These are phyloP conservation scores for Colletotrichum abscissum DNA, from an alignment of 2,329 filamentous ascomycete species.

Conservation along the genomic window DNA sequence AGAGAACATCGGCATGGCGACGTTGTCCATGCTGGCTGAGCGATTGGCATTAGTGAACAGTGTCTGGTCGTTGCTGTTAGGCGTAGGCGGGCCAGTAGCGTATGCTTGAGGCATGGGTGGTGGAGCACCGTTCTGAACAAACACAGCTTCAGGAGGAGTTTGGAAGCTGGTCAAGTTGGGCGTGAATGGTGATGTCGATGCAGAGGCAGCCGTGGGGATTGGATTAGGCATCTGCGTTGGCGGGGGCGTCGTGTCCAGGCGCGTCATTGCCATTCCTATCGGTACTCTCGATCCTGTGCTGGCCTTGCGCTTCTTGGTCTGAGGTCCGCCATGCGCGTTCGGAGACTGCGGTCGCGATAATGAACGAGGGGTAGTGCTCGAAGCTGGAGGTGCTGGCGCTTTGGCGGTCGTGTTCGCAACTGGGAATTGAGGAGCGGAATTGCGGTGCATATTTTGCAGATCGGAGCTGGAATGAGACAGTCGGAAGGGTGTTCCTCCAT, in stretches of 20 bases:
- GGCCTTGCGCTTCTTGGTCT: conserved; percentile 84
- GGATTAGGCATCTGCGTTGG: conserved; percentile 51
- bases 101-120: conserved; percentile 45
- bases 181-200: conserved; percentile 65
- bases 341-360: conserved; percentile 82
- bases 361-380: conserved; percentile 25
- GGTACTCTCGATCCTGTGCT: conserved; percentile 77
- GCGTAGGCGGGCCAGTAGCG: conserved; percentile 72
- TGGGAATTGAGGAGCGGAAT: conserved; percentile 50
- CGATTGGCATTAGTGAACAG: conserved; percentile 68
- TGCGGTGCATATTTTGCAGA: conserved; percentile 67
- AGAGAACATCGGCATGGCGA: conserved; percentile 75
- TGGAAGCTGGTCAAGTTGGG: conserved; percentile 58
- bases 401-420: conserved; percentile 45
- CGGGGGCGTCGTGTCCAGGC: conserved; percentile 71
- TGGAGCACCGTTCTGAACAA: conserved; percentile 38
- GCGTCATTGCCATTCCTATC: conserved; percentile 83
- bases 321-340: conserved; percentile 70
- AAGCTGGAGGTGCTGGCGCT: conserved; percentile 20
- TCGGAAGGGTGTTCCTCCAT: conserved; percentile 57
- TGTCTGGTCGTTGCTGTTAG: conserved; percentile 71
- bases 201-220: conserved; percentile 51
- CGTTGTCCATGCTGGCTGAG: conserved; percentile 73
- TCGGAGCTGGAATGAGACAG: conserved; percentile 73
- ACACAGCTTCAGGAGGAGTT: conserved; percentile 48